Conservation (phyloP, 177 flowering plant species). For the Vitis hybrid region DNA sequence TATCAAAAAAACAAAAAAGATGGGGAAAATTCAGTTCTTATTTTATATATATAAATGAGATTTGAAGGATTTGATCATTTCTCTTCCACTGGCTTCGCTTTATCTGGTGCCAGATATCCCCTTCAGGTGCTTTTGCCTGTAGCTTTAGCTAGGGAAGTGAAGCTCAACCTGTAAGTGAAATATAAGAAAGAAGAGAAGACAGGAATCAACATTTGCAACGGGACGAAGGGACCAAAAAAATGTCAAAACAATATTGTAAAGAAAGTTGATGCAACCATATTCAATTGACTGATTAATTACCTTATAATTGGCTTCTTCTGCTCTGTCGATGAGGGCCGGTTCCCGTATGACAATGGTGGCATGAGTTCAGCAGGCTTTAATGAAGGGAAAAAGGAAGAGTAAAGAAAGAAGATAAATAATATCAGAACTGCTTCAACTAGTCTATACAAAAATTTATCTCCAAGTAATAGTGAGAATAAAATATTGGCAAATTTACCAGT, state of each 20-base stretch:
- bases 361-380: slow-evolving; percentile 56
- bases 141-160: slow-evolving; percentile 51
- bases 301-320: slow-evolving; percentile 68
- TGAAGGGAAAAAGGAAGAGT: slow-evolving; percentile 4
- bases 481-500: no score
- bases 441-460: not conserved
- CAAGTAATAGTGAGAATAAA: not conserved
- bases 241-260: not conserved
- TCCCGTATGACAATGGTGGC: slow-evolving; percentile 25
- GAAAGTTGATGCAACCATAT: not conserved
- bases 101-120: not conserved
- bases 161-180: slow-evolving; percentile 50
- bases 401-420: not conserved
- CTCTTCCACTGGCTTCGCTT: not conserved
- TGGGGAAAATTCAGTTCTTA: no score
- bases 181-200: not conserved
- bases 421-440: not conserved
- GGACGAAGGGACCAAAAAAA: not conserved
- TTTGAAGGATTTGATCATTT: not conserved
- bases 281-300: slow-evolving; percentile 22
- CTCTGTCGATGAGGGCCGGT: slow-evolving; percentile 22
- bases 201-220: not conserved
- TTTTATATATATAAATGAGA: no score
- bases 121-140: slow-evolving; percentile 37
- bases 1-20: no score